Base-by-base conservation (phyloP, 2,329 filamentous ascomycete genomes). In the Alternaria gaisen region DNA sequence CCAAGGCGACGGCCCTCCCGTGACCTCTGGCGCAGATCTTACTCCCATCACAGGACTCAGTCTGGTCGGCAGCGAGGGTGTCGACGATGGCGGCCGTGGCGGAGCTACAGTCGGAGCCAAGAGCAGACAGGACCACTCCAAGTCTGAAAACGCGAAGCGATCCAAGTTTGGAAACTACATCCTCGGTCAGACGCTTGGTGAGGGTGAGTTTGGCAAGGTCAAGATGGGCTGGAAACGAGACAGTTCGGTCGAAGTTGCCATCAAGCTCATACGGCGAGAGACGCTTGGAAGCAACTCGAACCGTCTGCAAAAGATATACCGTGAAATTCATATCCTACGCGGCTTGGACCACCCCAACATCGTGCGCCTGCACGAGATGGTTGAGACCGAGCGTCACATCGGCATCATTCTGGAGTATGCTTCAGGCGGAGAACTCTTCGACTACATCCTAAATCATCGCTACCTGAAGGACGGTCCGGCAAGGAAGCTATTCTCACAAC, bases 371-470 rank as follows among this genome's bases (percentile, higher is more conserved):
- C 94, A 98, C 80, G 96, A 99, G 81, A 98, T 99, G 92, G 94
- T 97, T 30, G 94, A 98, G 80, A 98, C 95, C 0, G 94, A 98
- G 74, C 88, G 93, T 67, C 93, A 98, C 72, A 99, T 98, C 79
- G 95, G 95, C 67, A 98, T 99, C 74, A 97, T 99, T 70, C 87
- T 99, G 71, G 95, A 99, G 80, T 99, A 99, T 77, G 95, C 95
- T 5, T 99, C 95, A 0, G 95, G 95, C 20, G 95, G 95, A 61
- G 95, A 99, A 80, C 87, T 99, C 3, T 99, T 99, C 79, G 95
- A 99, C 80, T 97, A 97, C 80, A 99, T 99, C 70, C 84, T 99
- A 62, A 97, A 97, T 75, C 93, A 99, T 78, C 89, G 95, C 64
- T 99, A 98, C 77, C 85, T 99, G 28, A 98, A 98, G 77, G 95